phyloP scores from a whole-genome alignment of 129 eudicot species.

The Oenanthe sinensis region DNA sequence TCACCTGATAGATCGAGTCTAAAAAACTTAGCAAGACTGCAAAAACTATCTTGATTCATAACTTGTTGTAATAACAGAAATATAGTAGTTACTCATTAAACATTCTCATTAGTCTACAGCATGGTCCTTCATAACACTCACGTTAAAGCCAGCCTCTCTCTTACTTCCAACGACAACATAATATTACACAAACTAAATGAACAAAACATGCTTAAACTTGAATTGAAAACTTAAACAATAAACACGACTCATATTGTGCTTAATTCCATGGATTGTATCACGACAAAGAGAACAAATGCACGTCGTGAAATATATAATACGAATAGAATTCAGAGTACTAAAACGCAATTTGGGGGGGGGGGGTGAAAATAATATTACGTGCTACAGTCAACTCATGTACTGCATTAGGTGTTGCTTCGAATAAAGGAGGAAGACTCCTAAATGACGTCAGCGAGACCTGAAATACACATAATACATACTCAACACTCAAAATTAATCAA shows the following conservation, averaged over 20 bases:
- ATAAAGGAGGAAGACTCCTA: constrained; percentile 80
- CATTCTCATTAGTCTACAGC: neutral
- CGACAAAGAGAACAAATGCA: neutral
- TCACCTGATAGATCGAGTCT: constrained; percentile 47
- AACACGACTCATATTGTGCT: neutral
- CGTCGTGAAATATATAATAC: too few species aligned
- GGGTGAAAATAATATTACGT: constrained; percentile 30
- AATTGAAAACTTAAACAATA: neutral
- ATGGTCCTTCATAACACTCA: neutral
- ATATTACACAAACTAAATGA: neutral
- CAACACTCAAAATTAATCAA: neutral
- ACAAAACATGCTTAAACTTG: neutral
- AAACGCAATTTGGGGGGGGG: too few species aligned
- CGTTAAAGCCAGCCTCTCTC: neutral
- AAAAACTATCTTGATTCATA: neutral
- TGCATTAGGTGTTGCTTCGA: constrained; percentile 69
- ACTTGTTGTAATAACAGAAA: neutral
- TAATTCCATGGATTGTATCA: neutral
- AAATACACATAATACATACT: neutral
- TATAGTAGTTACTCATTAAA: neutral
- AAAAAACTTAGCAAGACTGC: neutral
- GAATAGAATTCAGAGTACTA: neutral
- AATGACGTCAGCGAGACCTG: constrained; percentile 69
- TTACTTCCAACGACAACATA: neutral
- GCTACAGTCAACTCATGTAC: constrained; percentile 67